phyloP scores from a whole-genome alignment of 2,329 filamentous ascomycete genomes.

The Sarocladiaceae sp. region DNA sequence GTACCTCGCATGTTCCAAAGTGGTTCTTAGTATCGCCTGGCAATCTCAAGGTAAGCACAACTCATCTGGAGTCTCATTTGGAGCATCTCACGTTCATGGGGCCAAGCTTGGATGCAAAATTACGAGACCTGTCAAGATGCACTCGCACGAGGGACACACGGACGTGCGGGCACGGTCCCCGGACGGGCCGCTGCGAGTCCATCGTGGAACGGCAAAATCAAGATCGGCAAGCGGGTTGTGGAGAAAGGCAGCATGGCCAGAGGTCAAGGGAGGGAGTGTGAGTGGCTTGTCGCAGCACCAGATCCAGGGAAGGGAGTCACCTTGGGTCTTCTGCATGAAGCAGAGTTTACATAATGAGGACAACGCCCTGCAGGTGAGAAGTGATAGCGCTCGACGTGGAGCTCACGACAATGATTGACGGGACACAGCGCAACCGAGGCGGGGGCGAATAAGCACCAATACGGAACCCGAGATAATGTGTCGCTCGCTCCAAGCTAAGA shows the following conservation, averaged over 20 bases:
- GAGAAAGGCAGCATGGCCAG: not conserved
- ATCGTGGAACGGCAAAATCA: not conserved
- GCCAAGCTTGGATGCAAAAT: not conserved
- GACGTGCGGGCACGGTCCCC: not conserved
- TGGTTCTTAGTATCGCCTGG: too few relatives aligned
- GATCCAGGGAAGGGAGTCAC: constrained; percentile 1
- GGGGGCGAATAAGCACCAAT: not conserved
- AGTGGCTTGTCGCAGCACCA: too few relatives aligned
- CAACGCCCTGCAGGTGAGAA: constrained; percentile 7
- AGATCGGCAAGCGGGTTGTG: constrained; percentile 6
- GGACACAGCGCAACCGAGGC: not conserved
- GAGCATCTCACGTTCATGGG: too few relatives aligned
- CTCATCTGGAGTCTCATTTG: too few relatives aligned
- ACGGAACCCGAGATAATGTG: too few relatives aligned
- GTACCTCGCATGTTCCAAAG: too few relatives aligned
- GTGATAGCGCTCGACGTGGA: constrained; percentile 9
- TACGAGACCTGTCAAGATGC: not conserved
- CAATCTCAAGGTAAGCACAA: not conserved
- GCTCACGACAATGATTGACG: not conserved
- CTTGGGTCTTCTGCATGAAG: not conserved
- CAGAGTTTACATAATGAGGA: not conserved
- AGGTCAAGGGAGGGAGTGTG: not conserved
- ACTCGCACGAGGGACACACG: not conserved
- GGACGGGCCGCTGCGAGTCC: not conserved
- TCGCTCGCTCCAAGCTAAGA: too few relatives aligned